Conservation (phyloP, 2,329 filamentous ascomycete genomes). For the Arachnomyces sp. region DNA sequence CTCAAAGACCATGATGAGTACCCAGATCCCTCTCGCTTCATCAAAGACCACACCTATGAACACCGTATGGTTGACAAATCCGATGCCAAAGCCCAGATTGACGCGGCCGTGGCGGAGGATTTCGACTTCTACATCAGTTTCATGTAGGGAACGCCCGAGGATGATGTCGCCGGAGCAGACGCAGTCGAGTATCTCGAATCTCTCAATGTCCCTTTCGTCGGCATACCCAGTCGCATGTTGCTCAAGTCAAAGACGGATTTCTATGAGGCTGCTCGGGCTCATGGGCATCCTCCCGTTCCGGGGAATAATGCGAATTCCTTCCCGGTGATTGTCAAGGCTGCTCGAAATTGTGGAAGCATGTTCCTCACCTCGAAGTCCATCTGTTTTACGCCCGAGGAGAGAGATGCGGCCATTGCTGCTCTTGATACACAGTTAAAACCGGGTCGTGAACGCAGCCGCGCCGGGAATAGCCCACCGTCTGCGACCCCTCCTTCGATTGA, state of each 20-base stretch:
- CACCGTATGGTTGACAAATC: constrained; percentile 15
- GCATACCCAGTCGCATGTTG: constrained; percentile 14
- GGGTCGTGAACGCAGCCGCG: constrained; percentile 3
- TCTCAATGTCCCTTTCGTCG: constrained; percentile 12
- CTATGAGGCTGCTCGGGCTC: constrained; percentile 11
- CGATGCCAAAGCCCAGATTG: constrained; percentile 15
- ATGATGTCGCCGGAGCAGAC: constrained; percentile 15
- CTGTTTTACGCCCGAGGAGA: constrained; percentile 11
- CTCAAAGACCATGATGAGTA: too few species aligned
- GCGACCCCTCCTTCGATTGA: constrained; percentile 7
- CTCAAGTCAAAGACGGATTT: constrained; percentile 16
- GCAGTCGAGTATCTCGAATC: constrained; percentile 17
- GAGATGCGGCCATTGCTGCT: constrained; percentile 5
- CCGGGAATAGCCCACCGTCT: constrained; percentile 4
- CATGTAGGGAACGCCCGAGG: constrained; percentile 18
- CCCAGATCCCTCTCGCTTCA: constrained; percentile 11
- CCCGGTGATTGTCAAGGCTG: constrained; percentile 17
- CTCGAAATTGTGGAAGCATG: constrained; percentile 14
- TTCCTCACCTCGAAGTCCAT: constrained; percentile 15
- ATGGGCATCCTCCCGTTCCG: constrained; percentile 13
- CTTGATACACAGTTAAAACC: constrained; percentile 10
- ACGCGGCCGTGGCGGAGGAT: constrained; percentile 12
- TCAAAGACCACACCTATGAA: constrained; percentile 14
- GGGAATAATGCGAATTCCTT: constrained; percentile 10
- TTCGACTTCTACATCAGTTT: constrained; percentile 21